These are phyloP conservation scores for Turritis glabra DNA, from an alignment of 345 rosid species.

Conservation along the genomic window DNA sequence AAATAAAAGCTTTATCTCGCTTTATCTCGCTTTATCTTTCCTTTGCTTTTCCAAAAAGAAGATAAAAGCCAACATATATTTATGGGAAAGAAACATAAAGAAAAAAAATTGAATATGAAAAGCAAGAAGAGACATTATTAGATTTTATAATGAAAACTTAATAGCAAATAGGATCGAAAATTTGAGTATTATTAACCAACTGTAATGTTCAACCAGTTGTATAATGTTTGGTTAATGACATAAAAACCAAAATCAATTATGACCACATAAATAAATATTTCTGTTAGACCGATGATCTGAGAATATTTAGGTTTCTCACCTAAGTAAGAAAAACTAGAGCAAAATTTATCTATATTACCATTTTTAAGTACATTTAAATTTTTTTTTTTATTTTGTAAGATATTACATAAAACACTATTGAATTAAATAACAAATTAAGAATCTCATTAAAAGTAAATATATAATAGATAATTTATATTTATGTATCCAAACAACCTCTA, in stretches of 20 bases:
- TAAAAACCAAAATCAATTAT: not conserved
- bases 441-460: no score
- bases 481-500: no score
- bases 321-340: not conserved
- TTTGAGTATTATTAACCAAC: not conserved
- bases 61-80: conserved; percentile 17
- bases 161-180: not conserved
- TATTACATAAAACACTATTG: no score
- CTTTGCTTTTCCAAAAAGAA: conserved; percentile 22
- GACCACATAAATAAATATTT: no score
- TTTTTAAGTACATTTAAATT: no score
- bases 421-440: no score
- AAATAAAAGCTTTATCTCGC: conserved; percentile 29
- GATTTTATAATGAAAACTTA: not conserved
- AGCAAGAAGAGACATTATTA: not conserved
- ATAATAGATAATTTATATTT: no score
- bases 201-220: not conserved
- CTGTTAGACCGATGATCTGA: not conserved
- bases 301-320: not conserved
- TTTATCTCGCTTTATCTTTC: conserved; percentile 22
- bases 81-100: conserved; percentile 8
- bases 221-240: not conserved
- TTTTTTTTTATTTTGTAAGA: no score
- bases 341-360: no score
- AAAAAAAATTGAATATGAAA: not conserved